Evolutionary conservation across 2,329 filamentous ascomycete genomes (phyloP), one percentile per base, ranked within the genome.

Genomic region (Aureobasidium mangrovei): DNA sequence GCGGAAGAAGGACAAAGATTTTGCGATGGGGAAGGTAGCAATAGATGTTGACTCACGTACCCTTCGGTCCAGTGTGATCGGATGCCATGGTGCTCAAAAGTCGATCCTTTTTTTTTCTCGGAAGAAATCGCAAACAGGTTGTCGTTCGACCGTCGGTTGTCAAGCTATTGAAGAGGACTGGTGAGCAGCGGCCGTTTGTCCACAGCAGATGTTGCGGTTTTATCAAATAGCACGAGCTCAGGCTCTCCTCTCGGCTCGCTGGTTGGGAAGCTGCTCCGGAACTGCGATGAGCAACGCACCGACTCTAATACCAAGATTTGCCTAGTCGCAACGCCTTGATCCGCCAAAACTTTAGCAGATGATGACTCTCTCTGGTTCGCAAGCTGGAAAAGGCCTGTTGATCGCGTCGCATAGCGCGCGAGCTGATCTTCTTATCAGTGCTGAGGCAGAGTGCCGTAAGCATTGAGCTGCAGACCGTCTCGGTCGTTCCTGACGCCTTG

Each of bases 41-140:
- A 54, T 42, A 31, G 47, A 8, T 40, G 35, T 46, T 49, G 47
- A 39, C 47, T 49, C 44, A 49, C 45, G 36, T 48, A 55, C 41
- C 53, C 47, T 51, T 51, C 18, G 47, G 47, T 4, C 28, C 47
- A 35, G 38, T 42, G 29, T 51, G 38, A 18, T 51, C 47, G 38
- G 47, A 33, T 18, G 18, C 18, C 47, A 51, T 51, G 36, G 47
- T 42, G 7, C 18, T 41, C 8, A 35, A 42, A 42, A 35, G 47
- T 42, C 4, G 29, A 27, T 42, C 18, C 18, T 18, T 33, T 27
- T 41, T 51, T 49, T 49, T 35, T 4, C 18, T 51, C 47, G 47
- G 47, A 35, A 51, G 47, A 51, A 51, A 42, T 41, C 32, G 28
- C 8, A 40, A 47, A 36, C 32, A 12, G 26, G 18, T 18, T 4